Evolutionary conservation across 140 eudicot species (phyloP), one percentile per base, ranked within the genome.

Genomic region (Oenanthe javanica): DNA sequence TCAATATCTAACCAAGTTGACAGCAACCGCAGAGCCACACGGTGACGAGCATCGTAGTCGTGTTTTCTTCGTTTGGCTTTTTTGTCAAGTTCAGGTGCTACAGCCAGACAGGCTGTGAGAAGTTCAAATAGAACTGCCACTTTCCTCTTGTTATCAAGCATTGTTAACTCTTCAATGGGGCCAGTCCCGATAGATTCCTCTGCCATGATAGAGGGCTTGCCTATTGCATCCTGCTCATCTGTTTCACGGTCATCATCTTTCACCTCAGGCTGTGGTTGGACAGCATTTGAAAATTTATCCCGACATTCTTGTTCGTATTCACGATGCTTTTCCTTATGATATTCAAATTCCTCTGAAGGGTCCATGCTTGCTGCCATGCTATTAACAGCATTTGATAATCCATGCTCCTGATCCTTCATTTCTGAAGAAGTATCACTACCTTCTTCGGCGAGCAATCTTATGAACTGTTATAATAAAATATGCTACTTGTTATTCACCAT

Each of bases 31-130:
- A 95, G 81, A 80, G 99, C 99, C 84, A 87, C 95, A 45, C 99
- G 97, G 86, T 95, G 94, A 38, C 97, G 92, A 31, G 99, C 96
- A 87, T 95, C 97, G 82, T 95, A 95, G 43, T 97, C 99, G 79
- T 80, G 84, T 82, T 86, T 87, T 74, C 84, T 87, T 79, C 81
- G 75, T 70, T 78, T 81, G 61, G 85, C 49, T 40, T 82, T 87
- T 77, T 90, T 92, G 25, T 81, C 84, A 82, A 85, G 89, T 79
- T 84, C 90, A 43, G 89, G 86, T 75, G 77, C 66, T 85, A 81
- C 70, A 43, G 97, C 93, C 45, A 95, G 88, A 84, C 97, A 92
- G 84, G 93, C 97, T 67, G 96, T 85, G 69, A 92, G 90, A 85
- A 95, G 97, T 84, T 95, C 95, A 81, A 92, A 92, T 36, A 95